These are phyloP conservation scores for Larix sibirica DNA, from an alignment of 83 land plant species.

Conservation along the genomic window DNA sequence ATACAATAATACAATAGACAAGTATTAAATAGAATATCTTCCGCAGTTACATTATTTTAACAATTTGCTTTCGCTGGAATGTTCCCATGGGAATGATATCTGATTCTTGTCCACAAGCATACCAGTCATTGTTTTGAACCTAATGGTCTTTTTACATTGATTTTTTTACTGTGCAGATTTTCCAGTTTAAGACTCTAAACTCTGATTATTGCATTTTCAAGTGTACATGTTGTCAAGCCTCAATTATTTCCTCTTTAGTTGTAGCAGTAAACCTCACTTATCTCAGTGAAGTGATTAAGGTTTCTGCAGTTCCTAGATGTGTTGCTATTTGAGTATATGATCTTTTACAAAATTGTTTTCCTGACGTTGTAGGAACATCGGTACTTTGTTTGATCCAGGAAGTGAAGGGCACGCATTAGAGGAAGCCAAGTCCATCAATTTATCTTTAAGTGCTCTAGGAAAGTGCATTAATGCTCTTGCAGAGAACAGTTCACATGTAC, in stretches of 20 bases:
- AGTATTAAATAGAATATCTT: no score
- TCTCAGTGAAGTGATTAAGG: no score
- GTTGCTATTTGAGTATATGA: no score
- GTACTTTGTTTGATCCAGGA: slow-evolving; percentile 39
- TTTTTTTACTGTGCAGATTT: neutral
- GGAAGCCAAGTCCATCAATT: slow-evolving; percentile 90
- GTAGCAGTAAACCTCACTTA: neutral
- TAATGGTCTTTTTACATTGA: neutral
- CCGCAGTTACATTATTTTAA: no score
- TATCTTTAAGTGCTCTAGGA: slow-evolving; percentile 85
- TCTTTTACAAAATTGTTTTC: no score
- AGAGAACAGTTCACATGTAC: slow-evolving; percentile 86
- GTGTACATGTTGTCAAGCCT: neutral
- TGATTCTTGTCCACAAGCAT: neutral
- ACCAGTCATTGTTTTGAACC: neutral
- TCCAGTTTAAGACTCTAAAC: neutral
- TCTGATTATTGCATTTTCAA: neutral
- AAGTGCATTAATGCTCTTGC: slow-evolving; percentile 94
- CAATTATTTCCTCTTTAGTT: neutral
- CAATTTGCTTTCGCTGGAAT: no score
- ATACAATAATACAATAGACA: no score
- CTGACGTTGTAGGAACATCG: neutral
- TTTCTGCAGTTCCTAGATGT: no score
- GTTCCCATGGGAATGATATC: no score
- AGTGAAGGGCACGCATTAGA: slow-evolving; percentile 93